phyloP scores from a whole-genome alignment of 1,284 basidiomycete species.

The Mycena sp. region DNA sequence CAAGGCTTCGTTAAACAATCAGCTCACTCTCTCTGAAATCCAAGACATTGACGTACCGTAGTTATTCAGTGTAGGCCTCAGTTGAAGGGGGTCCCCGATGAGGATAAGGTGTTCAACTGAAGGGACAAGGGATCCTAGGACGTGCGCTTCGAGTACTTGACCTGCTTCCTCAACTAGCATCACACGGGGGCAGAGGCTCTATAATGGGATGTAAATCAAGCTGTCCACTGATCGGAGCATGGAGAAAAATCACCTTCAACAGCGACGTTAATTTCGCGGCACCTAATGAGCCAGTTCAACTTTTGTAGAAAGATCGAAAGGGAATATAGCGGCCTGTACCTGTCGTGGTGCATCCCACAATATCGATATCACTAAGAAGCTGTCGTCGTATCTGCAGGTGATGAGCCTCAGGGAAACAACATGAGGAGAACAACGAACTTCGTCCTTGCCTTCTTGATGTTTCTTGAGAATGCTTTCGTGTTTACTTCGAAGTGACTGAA shows the following conservation, averaged over 20 bases:
- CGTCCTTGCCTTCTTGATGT: constrained; percentile 50
- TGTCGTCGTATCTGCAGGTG: constrained; percentile 51
- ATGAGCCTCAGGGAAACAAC: constrained; percentile 6
- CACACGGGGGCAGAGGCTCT: constrained; percentile 66
- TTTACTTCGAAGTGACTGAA: constrained; percentile 44
- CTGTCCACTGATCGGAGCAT: constrained; percentile 27
- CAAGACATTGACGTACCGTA: constrained; percentile 57
- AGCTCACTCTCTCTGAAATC: constrained; percentile 8
- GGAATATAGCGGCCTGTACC: constrained; percentile 52
- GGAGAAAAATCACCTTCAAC: constrained; percentile 55
- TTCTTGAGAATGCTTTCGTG: constrained; percentile 44
- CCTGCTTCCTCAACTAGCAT: constrained; percentile 80
- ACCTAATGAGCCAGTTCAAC: constrained; percentile 49
- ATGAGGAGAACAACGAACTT: constrained; percentile 44
- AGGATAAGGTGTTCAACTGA: constrained; percentile 73
- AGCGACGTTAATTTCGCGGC: constrained; percentile 72
- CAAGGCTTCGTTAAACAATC: constrained; percentile 50
- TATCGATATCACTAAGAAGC: constrained; percentile 62
- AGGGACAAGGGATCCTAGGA: constrained; percentile 69
- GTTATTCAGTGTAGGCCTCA: constrained; percentile 74
- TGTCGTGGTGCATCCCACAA: constrained; percentile 81
- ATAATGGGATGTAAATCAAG: constrained; percentile 14
- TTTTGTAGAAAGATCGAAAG: constrained; percentile 39
- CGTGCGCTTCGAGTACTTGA: constrained; percentile 81
- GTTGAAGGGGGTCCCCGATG: constrained; percentile 79